phyloP scores from a whole-genome alignment of 2,329 filamentous ascomycete genomes.

The Fusarium nematophilum region DNA sequence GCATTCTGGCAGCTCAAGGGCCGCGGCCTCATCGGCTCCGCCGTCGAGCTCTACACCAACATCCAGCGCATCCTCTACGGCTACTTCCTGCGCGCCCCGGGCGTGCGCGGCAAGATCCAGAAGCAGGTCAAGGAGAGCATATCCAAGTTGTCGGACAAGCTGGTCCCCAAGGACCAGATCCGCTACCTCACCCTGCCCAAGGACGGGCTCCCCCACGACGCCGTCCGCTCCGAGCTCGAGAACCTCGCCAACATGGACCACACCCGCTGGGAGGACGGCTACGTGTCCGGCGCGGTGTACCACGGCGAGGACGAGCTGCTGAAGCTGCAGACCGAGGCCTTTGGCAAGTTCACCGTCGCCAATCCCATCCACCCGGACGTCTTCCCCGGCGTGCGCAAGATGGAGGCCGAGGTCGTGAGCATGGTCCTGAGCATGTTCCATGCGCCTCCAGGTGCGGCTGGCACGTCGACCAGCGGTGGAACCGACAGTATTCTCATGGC shows the following conservation, averaged over 20 bases:
- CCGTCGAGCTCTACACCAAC: conserved; percentile 78
- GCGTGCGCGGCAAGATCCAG: conserved; percentile 86
- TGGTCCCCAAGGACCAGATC: conserved; percentile 79
- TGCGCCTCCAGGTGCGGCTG: conserved; percentile 84
- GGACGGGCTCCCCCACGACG: conserved; percentile 84
- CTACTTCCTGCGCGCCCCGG: conserved; percentile 85
- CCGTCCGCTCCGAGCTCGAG: conserved; percentile 82
- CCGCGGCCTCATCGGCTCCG: conserved; percentile 84
- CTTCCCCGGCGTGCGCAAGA: conserved; percentile 97
- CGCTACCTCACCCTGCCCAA: conserved; percentile 82
- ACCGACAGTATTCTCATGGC: conserved; percentile 98
- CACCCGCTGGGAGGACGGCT: conserved; percentile 95
- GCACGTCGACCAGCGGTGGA: conserved; percentile 90
- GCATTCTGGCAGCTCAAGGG: conserved; percentile 87
- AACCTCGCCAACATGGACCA: conserved; percentile 88
- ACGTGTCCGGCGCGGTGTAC: conserved; percentile 94
- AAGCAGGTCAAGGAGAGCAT: conserved; percentile 85
- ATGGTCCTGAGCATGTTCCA: conserved; percentile 95
- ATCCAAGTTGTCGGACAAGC: conserved; percentile 83
- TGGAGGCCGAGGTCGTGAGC: conserved; percentile 97
- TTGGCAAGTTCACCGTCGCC: conserved; percentile 91
- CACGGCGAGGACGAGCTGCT: conserved; percentile 88
- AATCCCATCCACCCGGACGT: conserved; percentile 99
- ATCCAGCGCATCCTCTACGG: conserved; percentile 82
- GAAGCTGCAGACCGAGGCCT: conserved; percentile 90